A percentile compares a stretch with the other conserved stretches of the same genome.
phyloP scores from a whole-genome alignment of 1,284 basidiomycete species.

The Inonotus obliquus region DNA sequence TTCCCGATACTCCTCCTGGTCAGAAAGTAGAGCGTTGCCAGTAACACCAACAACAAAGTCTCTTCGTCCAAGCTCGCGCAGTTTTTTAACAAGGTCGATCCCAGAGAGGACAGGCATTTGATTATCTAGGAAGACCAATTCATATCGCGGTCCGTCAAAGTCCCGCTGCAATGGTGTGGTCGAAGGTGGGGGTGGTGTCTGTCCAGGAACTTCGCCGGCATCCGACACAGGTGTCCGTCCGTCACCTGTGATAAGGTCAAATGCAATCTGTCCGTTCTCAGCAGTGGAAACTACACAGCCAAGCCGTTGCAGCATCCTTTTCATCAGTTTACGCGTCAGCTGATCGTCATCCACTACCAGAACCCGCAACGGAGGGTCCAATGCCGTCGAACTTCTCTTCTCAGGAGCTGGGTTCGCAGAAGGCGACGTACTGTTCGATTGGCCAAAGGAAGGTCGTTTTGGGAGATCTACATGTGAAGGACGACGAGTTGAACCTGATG shows the following conservation, averaged over 20 bases:
- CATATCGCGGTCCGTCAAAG: slow-evolving; percentile 37
- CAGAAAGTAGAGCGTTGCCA: slow-evolving; percentile 21
- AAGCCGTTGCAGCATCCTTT: slow-evolving; percentile 70
- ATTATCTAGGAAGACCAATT: slow-evolving; percentile 82
- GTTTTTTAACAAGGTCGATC: slow-evolving; percentile 60
- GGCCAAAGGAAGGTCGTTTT: slow-evolving; percentile 13
- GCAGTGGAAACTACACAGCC: slow-evolving; percentile 77
- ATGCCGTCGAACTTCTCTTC: slow-evolving; percentile 18
- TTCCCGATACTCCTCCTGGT: slow-evolving; percentile 22
- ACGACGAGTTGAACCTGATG: slow-evolving; percentile 1
- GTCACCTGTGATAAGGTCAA: slow-evolving; percentile 34
- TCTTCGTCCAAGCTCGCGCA: slow-evolving; percentile 60
- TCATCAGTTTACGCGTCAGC: slow-evolving; percentile 81
- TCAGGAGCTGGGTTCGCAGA: slow-evolving; percentile 7
- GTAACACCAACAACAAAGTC: slow-evolving; percentile 81
- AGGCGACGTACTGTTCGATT: not conserved
- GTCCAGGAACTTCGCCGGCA: slow-evolving; percentile 16
- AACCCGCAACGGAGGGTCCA: slow-evolving; percentile 48
- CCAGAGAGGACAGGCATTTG: slow-evolving; percentile 85
- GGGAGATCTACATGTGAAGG: slow-evolving; percentile 19
- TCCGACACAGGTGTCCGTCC: slow-evolving; percentile 31
- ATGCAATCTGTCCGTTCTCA: slow-evolving; percentile 75
- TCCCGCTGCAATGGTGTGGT: not conserved
- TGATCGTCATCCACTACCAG: slow-evolving; percentile 78
- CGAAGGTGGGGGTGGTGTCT: slow-evolving; percentile 19